Evolutionary conservation across 805 yeast species (phyloP).

Genomic region (Candida schatavii): DNA sequence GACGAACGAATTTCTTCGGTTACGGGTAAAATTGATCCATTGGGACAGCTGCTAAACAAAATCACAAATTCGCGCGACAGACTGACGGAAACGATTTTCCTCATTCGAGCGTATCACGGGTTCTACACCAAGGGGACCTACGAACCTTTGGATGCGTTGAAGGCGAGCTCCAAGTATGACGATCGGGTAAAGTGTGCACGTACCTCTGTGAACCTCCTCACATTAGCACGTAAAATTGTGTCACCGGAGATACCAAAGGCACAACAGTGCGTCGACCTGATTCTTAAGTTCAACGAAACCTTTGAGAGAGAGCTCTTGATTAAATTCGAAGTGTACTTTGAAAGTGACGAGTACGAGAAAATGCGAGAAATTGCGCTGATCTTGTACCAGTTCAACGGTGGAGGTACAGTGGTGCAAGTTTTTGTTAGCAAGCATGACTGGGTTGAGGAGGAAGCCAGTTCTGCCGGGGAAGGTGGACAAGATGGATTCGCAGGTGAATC

Average conservation of each 20-base stretch:
- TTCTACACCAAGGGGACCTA: slow-evolving; percentile 60
- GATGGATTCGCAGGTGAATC: too few species aligned
- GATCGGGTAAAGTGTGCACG: slow-evolving; percentile 69
- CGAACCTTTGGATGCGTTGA: slow-evolving; percentile 55
- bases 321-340: slow-evolving; percentile 72
- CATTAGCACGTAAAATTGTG: slow-evolving; percentile 62
- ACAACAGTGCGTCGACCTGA: slow-evolving; percentile 34
- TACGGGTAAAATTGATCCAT: slow-evolving; percentile 58
- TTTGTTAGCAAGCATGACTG: slow-evolving; percentile 79
- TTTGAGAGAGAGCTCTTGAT: slow-evolving; percentile 72
- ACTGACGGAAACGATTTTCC: slow-evolving; percentile 65
- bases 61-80: slow-evolving; percentile 73
- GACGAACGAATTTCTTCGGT: slow-evolving; percentile 56
- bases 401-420: slow-evolving; percentile 74
- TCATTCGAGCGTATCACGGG: slow-evolving; percentile 73
- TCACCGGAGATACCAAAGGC: slow-evolving; percentile 50
- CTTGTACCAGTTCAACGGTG: slow-evolving; percentile 78
- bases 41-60: slow-evolving; percentile 65
- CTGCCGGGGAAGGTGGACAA: slow-evolving; percentile 18
- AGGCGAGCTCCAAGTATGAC: slow-evolving; percentile 43
- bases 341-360: slow-evolving; percentile 60
- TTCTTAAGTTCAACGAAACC: slow-evolving; percentile 69
- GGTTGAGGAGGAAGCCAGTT: slow-evolving; percentile 47
- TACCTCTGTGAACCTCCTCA: slow-evolving; percentile 61
- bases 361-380: slow-evolving; percentile 77